Evolutionary conservation across 108 stramenopile genomes (phyloP).

Genomic region (Skeletonema marinoi): DNA sequence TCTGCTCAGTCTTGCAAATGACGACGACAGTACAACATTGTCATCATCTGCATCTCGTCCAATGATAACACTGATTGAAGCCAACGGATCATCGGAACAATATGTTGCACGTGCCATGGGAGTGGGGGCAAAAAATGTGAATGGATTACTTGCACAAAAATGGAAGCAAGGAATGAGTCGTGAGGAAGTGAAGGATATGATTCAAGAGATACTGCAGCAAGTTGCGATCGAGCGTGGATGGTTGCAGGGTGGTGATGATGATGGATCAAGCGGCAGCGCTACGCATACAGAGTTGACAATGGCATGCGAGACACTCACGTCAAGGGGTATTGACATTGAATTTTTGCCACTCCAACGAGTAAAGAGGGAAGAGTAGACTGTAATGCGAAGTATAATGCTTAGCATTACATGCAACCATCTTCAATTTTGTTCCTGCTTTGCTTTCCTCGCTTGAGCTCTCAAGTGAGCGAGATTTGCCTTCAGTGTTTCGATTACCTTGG

Average conservation of each 20-base stretch:
- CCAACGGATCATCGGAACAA: slow-evolving; percentile 31
- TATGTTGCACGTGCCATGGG: slow-evolving; percentile 49
- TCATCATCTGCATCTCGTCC: slow-evolving; percentile 1
- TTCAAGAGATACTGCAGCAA: slow-evolving; percentile 18
- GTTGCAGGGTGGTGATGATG: neutral
- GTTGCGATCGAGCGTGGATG: slow-evolving; percentile 32
- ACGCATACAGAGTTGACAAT: slow-evolving; percentile 8
- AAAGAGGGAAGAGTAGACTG: neutral
- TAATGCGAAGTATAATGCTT: too few relatives aligned
- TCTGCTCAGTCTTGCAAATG: slow-evolving; percentile 23
- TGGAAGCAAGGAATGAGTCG: slow-evolving; percentile 26
- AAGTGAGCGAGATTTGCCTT: neutral
- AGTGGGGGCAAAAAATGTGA: slow-evolving; percentile 15
- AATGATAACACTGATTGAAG: slow-evolving; percentile 25
- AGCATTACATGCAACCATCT: neutral
- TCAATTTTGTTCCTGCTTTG: neutral
- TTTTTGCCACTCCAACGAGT: slow-evolving; percentile 3
- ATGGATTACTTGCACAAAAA: slow-evolving; percentile 22
- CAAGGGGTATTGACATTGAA: slow-evolving; percentile 38
- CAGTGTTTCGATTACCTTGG: neutral
- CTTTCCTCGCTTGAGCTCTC: neutral
- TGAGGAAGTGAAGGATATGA: slow-evolving; percentile 10
- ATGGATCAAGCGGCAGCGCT: neutral
- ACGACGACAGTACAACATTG: neutral
- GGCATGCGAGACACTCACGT: slow-evolving; percentile 29